Base-by-base conservation (phyloP, 2,329 filamentous ascomycete genomes). In the Fusarium lateritium region DNA sequence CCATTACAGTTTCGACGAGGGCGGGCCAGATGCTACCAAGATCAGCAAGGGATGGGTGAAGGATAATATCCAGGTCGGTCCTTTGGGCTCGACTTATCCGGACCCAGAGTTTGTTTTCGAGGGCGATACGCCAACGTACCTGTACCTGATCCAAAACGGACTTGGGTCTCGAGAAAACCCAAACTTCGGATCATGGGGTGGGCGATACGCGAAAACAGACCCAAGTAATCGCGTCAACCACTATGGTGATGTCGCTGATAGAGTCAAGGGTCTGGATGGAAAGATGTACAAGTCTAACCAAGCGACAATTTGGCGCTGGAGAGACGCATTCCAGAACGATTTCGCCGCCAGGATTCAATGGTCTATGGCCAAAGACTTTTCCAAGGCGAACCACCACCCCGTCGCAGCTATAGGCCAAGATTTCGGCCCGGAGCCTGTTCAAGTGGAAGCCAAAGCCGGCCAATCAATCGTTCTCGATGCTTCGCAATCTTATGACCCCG, bases 21-120 rank as follows among this genome's bases (percentile, higher is more conserved):
- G 63, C 9, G 66, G 68, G 14, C 82, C 85, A 0, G 83, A 88
- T 55, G 76, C 77, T 26, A 77, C 77, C 14, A 82, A 82, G 33
- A 77, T 88, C 43, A 81, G 81, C 5, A 81, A 82, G 34, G 78
- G 80, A 7, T 89, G 86, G 85, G 75, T 88, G 44, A 80, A 81
- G 26, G 76, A 84, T 33, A 80, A 88, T 67, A 84, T 89, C 49
- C 85, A 87, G 63, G 78, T 87, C 31, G 78, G 78, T 2, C 75
- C 76, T 3, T 68, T 88, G 5, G 84, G 83, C 1, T 58, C 67
- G 0, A 75, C 70, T 2, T 86, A 86, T 62, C 83, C 83, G 0
- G 75, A 86, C 56, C 80, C 81, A 38, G 73, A 80, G 14, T 87
- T 79, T 67, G 85, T 86, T 52, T 80, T 83, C 26, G 87, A 89